Evolutionary conservation across 371 early-diverging fungal genomes (phyloP).

Genomic region (Gilbertella persicaria): DNA sequence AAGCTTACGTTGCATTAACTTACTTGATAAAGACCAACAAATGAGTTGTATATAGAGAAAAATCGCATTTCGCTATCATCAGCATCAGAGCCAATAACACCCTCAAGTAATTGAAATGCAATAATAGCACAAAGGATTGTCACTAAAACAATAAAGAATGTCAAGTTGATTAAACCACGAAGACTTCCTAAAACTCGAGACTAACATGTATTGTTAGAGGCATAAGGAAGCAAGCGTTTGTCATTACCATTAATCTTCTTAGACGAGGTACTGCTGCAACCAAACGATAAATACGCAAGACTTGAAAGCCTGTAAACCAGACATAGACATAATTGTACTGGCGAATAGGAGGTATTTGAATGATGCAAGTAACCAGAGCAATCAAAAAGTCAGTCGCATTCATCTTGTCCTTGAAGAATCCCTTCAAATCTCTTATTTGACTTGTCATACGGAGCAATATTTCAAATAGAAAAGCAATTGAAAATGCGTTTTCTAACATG

Average conservation of each 20-base stretch:
- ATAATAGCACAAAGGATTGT: constrained; percentile 58
- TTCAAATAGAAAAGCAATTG: constrained; percentile 58
- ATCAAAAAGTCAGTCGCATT: constrained; percentile 57
- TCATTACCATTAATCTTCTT: constrained; percentile 50
- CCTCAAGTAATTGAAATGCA: constrained; percentile 55
- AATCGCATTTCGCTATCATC: constrained; percentile 53
- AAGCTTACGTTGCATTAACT: not conserved
- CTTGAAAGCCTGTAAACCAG: constrained; percentile 67
- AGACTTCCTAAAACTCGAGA: constrained; percentile 61
- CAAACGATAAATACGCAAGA: constrained; percentile 60
- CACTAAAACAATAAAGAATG: constrained; percentile 62
- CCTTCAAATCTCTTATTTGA: constrained; percentile 33
- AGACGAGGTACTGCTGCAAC: constrained; percentile 61
- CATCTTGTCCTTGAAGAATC: constrained; percentile 50
- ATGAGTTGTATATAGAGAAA: constrained; percentile 64
- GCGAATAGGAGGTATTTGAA: constrained; percentile 56
- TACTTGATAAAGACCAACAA: constrained; percentile 64
- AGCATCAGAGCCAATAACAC: constrained; percentile 43
- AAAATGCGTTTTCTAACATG: constrained; percentile 52
- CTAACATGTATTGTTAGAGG: constrained; percentile 26
- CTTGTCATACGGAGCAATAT: constrained; percentile 49
- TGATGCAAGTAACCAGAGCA: constrained; percentile 53
- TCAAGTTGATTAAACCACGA: constrained; percentile 61
- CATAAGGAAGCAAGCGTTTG: not conserved
- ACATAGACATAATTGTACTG: constrained; percentile 42